Percentiles rank a stretch among this genome's conserved stretches.
phyloP scores from a whole-genome alignment of 1,139 yeast species.

The Wickerhamomyces sp. region DNA sequence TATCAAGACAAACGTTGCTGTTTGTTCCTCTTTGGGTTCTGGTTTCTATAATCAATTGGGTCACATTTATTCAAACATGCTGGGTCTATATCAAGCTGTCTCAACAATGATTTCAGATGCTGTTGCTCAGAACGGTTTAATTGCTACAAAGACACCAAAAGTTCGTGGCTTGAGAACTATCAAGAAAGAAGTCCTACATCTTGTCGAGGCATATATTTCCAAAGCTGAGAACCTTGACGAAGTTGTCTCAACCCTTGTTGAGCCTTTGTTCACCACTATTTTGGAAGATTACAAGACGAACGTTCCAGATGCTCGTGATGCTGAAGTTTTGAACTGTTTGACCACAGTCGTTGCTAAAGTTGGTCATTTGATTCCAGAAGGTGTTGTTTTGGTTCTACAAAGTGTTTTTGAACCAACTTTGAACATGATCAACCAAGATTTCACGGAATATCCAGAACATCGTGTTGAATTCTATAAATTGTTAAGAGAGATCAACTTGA shows the following conservation, averaged over 20 bases:
- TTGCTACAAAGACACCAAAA: constrained; percentile 92
- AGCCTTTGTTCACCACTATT: constrained; percentile 80
- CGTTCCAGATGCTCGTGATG: constrained; percentile 96
- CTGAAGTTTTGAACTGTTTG: constrained; percentile 94
- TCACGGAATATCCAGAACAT: constrained; percentile 96
- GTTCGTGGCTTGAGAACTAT: constrained; percentile 94
- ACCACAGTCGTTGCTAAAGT: constrained; percentile 84
- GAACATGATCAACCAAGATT: constrained; percentile 92
- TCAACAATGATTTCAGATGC: constrained; percentile 81
- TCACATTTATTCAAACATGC: constrained; percentile 81
- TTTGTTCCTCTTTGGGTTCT: constrained; percentile 89
- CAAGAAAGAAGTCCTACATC: constrained; percentile 86
- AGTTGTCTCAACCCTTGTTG: constrained; percentile 76
- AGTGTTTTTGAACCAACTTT: constrained; percentile 92
- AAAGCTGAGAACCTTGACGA: constrained; percentile 86
- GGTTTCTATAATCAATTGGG: constrained; percentile 88
- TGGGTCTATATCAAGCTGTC: constrained; percentile 84
- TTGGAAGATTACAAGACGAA: constrained; percentile 84
- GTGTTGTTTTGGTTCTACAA: constrained; percentile 81
- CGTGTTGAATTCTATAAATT: constrained; percentile 92
- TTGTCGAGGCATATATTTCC: constrained; percentile 83
- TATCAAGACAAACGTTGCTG: constrained; percentile 90
- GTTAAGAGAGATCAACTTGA: constrained; percentile 78
- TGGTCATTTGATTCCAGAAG: constrained; percentile 86
- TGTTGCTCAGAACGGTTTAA: constrained; percentile 73